A percentile compares a stretch with the other conserved stretches of the same genome.
Conservation (phyloP, 345 rosid species). For the rapeseed (Brassica napus) region Da-Ae NC_063450.1:50444501-50445000, state of each 20-base stretch:
- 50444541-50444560: not conserved
- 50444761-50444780: constrained; percentile 48
- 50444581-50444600: constrained; percentile 11
- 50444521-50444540: not conserved
- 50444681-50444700: constrained; percentile 67
- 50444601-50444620: not conserved
- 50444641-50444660: constrained; percentile 50
- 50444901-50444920: not conserved
- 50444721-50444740: constrained; percentile 72
- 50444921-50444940: not conserved
- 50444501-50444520: not conserved
- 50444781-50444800: constrained; percentile 72
- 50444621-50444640: constrained; percentile 1
- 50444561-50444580: not conserved
- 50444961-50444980: not conserved
- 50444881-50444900: constrained; percentile 68
- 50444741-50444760: constrained; percentile 54
- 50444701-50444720: constrained; percentile 61
- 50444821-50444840: constrained; percentile 56
- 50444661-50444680: constrained; percentile 54
- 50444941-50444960: not conserved
- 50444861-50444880: constrained; percentile 58
- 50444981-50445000: not conserved
- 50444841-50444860: constrained; percentile 56
- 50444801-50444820: constrained; percentile 55